Evolutionary conservation across 495 filamentous ascomycete genomes (phyloP), one percentile per base, ranked within the genome.

Genomic region (Cercophora sp.): DNA sequence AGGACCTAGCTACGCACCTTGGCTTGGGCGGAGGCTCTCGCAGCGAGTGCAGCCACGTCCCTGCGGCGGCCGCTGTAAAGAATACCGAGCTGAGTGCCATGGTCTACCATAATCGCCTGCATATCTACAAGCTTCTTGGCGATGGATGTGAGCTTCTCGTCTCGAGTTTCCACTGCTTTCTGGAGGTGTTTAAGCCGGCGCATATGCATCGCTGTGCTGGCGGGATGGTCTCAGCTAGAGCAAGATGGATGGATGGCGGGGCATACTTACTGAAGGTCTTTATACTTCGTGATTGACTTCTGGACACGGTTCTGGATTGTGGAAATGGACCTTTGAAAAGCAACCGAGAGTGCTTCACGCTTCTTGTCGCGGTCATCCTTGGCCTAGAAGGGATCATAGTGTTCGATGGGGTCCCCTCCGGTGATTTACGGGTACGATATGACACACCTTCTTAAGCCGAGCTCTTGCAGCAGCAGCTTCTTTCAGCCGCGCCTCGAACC

Each of bases 1-100:
- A 4, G 22, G 42, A n/a, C 8, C 27, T 6, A 16, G 29, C 13
- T 4, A 25, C 24, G 27, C 13, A 15, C 16, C 19, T 55, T 36
- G 11, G 25, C 25, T 22, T 32, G 19, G 25, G 46, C 8, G 22
- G 13, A 11, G 5, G 18, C 54, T 11, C 16, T 23, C 15, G 27
- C 15, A 49, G 18, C 25, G n/a, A 58, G 4, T 34, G n/a, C 16
- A 26, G 34, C 29, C n/a, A 63, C 34, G 25, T 66, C 60, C 32
- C 43, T 44, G 16, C 44, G 26, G 4, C 62, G 60, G 3, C 56
- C 63, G n/a, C 55, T 20, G 15, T 68, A 65, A 34, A 68, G 42
- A 8, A 54, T 58, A 18, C 42, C 35, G 29, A 68, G 47, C 34
- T 60, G 65, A 3, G 56, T 36, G 4, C 52, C 63, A 16, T 62